Conservation (phyloP, 495 filamentous ascomycete genomes). For the Xylaria scruposa region DNA sequence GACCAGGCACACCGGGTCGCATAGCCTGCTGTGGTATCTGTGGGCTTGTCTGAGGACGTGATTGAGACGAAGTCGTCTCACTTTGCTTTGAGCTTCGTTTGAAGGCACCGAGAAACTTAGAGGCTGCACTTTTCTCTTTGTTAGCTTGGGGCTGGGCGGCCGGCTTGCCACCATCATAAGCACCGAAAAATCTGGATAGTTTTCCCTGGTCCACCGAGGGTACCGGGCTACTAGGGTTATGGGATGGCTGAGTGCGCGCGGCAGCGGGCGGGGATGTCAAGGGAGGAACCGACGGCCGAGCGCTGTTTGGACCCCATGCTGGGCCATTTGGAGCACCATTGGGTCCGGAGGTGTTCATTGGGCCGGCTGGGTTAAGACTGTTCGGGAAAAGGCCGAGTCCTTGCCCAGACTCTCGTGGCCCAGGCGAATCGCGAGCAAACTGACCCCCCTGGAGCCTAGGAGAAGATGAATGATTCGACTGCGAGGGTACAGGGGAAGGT, state of each 20-base stretch:
- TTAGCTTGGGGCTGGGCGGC: slow-evolving; percentile 21
- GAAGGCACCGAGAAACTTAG: slow-evolving; percentile 37
- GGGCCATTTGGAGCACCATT: slow-evolving; percentile 4
- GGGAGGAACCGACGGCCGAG: slow-evolving; percentile 13
- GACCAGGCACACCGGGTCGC: slow-evolving; percentile 18
- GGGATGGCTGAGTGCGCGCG: slow-evolving; percentile 15
- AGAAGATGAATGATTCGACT: slow-evolving; percentile 29
- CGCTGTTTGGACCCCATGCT: slow-evolving; percentile 14
- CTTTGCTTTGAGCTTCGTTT: slow-evolving; percentile 36
- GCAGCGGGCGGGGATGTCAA: slow-evolving; percentile 13
- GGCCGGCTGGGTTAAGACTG: background rate
- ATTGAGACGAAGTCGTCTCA: slow-evolving; percentile 21
- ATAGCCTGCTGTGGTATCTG: slow-evolving; percentile 33
- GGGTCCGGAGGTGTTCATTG: background rate
- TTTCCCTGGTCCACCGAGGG: slow-evolving; percentile 32
- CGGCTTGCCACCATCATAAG: slow-evolving; percentile 27
- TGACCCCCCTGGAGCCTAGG: slow-evolving; percentile 15
- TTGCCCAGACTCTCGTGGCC: slow-evolving; percentile 3
- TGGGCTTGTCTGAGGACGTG: slow-evolving; percentile 35
- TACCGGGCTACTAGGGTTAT: slow-evolving; percentile 28
- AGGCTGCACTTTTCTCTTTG: slow-evolving; percentile 41
- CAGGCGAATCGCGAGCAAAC: slow-evolving; percentile 12
- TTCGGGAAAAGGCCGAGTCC: slow-evolving; percentile 22
- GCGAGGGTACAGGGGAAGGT: slow-evolving; percentile 30
- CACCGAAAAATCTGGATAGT: slow-evolving; percentile 36